Percentiles rank a stretch among this genome's conserved stretches.
Conservation (phyloP, 306 rosid genomes). For the Rosa rugosa region DNA sequence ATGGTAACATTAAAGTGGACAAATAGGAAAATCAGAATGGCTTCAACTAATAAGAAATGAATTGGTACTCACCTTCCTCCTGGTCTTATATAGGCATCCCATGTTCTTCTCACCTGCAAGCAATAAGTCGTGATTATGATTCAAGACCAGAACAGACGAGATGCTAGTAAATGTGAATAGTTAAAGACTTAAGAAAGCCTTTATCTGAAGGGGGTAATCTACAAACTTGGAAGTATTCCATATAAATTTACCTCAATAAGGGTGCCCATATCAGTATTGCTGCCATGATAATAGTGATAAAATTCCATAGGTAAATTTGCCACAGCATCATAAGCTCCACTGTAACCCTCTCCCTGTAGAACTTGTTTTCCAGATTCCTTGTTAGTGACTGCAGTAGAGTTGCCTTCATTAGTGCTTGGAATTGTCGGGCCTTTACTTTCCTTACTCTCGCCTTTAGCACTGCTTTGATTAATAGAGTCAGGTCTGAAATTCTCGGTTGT, state of each 20-base stretch:
- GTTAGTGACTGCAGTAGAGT: constrained; percentile 30
- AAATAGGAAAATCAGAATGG: neutral
- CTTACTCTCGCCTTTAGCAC: constrained; percentile 22
- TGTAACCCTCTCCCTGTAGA: constrained; percentile 43
- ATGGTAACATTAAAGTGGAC: neutral
- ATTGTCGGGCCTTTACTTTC: constrained; percentile 36
- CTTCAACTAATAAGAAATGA: neutral
- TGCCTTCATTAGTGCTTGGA: constrained; percentile 32
- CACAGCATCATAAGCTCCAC: constrained; percentile 57
- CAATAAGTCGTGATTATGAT: constrained; percentile 11
- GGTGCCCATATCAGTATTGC: constrained; percentile 88
- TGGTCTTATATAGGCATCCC: constrained; percentile 90
- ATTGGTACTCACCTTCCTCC: constrained; percentile 75
- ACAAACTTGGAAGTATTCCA: constrained; percentile 11
- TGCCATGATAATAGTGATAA: constrained; percentile 92
- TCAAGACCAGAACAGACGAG: constrained; percentile 7
- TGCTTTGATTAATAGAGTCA: constrained; percentile 36
- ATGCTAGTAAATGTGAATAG: neutral
- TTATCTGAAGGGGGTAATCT: neutral
- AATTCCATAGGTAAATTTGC: constrained; percentile 82
- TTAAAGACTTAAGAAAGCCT: neutral
- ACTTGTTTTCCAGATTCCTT: constrained; percentile 44
- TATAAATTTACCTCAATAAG: constrained; percentile 67
- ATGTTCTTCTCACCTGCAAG: constrained; percentile 89
- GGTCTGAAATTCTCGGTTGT: constrained; percentile 37